A percentile compares a stretch with the other conserved stretches of the same genome.
Conservation (phyloP, 352 stramenopile genomes). For the Phytophthora pinifolia region DNA sequence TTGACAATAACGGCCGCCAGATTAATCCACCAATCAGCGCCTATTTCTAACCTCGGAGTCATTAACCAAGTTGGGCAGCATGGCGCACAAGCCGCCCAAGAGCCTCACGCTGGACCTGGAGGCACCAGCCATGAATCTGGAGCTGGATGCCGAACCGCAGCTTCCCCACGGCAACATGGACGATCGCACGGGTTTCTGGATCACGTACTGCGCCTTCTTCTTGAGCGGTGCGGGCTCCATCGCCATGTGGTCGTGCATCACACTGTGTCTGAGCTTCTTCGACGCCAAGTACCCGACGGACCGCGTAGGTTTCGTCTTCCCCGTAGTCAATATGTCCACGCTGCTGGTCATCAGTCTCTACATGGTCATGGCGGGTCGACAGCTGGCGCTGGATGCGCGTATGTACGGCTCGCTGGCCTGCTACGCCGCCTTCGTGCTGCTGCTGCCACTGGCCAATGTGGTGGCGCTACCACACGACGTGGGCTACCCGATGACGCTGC, state of each 20-base stretch:
- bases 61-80: constrained; percentile 17
- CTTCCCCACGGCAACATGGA: constrained; percentile 20
- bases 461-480: constrained; percentile 39
- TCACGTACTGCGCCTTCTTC: constrained; percentile 82
- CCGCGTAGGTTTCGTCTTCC: constrained; percentile 77
- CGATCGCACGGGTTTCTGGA: constrained; percentile 41
- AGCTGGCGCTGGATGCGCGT: constrained; percentile 55
- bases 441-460: constrained; percentile 67
- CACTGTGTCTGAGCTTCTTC: constrained; percentile 78
- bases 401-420: constrained; percentile 55
- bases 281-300: constrained; percentile 58
- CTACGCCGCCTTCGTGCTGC: constrained; percentile 58
- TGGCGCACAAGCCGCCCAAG: constrained; percentile 20
- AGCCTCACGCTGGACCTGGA: constrained; percentile 27
- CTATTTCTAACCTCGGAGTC: background rate
- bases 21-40: too few species aligned
- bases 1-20: too few species aligned
- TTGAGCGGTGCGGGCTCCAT: constrained; percentile 66
- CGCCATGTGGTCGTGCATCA: constrained; percentile 79
- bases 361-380: constrained; percentile 73
- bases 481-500: constrained; percentile 59
- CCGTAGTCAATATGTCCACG: constrained; percentile 85
- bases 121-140: constrained; percentile 3
- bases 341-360: constrained; percentile 77
- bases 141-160: constrained; percentile 5